Percentiles rank a stretch among this genome's conserved stretches.
phyloP scores from a whole-genome alignment of 2,329 filamentous ascomycete species.

The Microsporum ferrugineum region DNA sequence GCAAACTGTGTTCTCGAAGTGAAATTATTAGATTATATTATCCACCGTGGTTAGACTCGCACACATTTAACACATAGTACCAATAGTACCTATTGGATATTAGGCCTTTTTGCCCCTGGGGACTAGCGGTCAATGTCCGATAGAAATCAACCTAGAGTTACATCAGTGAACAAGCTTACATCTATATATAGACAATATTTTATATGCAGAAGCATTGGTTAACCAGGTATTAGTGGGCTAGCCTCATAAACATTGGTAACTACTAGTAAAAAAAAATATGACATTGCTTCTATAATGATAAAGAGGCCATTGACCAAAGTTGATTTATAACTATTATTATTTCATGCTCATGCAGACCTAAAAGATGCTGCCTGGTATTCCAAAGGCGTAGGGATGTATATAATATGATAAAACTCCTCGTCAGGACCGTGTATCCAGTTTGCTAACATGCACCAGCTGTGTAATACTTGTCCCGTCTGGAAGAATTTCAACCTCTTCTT shows the following conservation, averaged over 20 bases:
- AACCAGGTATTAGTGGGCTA: not conserved
- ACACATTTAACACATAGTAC: too few relatives aligned
- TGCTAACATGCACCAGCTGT: slow-evolving; percentile 21
- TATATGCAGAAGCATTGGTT: not conserved
- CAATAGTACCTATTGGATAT: too few relatives aligned
- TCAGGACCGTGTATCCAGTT: not conserved
- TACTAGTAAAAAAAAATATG: not conserved
- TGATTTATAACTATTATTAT: not conserved
- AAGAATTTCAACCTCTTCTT: slow-evolving; percentile 50
- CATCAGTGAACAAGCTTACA: not conserved
- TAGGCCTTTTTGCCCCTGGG: too few relatives aligned
- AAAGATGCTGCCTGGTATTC: not conserved
- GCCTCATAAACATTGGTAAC: not conserved
- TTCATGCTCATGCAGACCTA: not conserved
- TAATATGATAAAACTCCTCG: not conserved
- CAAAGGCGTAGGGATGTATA: not conserved
- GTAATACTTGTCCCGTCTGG: slow-evolving; percentile 58
- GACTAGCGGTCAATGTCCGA: too few relatives aligned
- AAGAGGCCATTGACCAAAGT: too few relatives aligned
- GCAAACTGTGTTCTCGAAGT: not conserved
- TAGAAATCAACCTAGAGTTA: not conserved
- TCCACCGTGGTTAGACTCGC: not conserved
- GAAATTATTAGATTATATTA: not conserved
- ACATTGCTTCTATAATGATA: too few relatives aligned
- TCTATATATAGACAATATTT: not conserved